A percentile compares a stretch with the other conserved stretches of the same genome.
Conservation (phyloP, 805 yeast species). For the Candida takata region DNA sequence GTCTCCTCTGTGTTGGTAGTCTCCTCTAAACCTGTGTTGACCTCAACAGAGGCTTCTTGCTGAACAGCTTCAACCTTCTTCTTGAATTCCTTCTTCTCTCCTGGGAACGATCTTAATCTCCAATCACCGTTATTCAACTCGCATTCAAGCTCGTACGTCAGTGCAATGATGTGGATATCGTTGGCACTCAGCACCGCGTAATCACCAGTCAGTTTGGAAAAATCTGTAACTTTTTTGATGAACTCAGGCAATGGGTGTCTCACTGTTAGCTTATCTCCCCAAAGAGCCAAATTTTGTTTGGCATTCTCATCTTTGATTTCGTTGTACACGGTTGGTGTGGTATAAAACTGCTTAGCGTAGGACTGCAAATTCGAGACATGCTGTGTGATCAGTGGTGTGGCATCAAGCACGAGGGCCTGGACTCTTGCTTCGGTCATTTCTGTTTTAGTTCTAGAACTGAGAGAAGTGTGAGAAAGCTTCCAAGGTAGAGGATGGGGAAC, state of each 20-base stretch:
- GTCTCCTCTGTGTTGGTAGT: conserved; percentile 1
- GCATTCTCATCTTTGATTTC: conserved; percentile 87
- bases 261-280: conserved; percentile 66
- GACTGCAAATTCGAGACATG: conserved; percentile 65
- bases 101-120: conserved; percentile 68
- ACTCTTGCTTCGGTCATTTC: conserved; percentile 17
- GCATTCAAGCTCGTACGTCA: conserved; percentile 79
- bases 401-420: conserved; percentile 69
- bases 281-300: conserved; percentile 66
- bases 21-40: conserved; percentile 3
- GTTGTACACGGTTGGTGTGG: conserved; percentile 85
- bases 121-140: conserved; percentile 64
- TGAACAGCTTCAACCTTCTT: conserved; percentile 12
- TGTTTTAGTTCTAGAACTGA: too few species aligned
- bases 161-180: conserved; percentile 88
- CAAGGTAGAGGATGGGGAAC: too few species aligned
- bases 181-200: conserved; percentile 78
- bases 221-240: conserved; percentile 60
- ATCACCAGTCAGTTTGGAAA: conserved; percentile 90
- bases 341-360: conserved; percentile 65
- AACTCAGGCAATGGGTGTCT: conserved; percentile 71
- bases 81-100: conserved; percentile 34
- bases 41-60: conserved; percentile 6
- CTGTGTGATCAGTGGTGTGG: conserved; percentile 89
- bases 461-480: too few species aligned